These are phyloP conservation scores for Cerrena zonata DNA, from an alignment of 1,284 basidiomycete species.

Conservation along the genomic window DNA sequence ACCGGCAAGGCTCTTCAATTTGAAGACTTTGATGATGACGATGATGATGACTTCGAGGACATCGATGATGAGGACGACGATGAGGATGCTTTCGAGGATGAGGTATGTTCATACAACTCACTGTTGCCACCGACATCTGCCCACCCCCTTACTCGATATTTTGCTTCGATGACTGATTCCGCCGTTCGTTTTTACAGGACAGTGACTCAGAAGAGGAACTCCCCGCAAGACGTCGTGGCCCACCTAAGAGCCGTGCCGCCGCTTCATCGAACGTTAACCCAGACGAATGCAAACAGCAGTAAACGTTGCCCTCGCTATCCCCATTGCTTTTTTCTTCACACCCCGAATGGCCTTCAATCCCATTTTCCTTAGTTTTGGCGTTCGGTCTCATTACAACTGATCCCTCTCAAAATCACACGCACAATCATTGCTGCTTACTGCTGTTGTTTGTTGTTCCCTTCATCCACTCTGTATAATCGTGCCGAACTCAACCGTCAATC, in stretches of 20 bases:
- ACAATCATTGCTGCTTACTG: not conserved
- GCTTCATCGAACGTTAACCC: conserved; percentile 52
- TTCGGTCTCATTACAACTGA: not conserved
- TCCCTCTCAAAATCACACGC: not conserved
- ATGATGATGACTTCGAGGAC: conserved; percentile 62
- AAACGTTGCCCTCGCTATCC: conserved; percentile 6
- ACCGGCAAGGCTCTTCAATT: conserved; percentile 93
- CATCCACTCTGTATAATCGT: no score
- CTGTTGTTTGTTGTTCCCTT: no score
- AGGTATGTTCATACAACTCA: conserved; percentile 38
- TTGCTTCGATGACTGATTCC: conserved; percentile 8
- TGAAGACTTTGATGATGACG: conserved; percentile 73
- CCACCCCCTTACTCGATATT: not conserved
- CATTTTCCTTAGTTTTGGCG: not conserved
- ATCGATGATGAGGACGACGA: conserved; percentile 52
- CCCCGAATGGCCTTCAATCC: not conserved
- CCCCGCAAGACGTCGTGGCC: conserved; percentile 50
- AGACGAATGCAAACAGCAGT: conserved; percentile 86
- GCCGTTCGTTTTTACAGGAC: conserved; percentile 34
- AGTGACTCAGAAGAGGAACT: conserved; percentile 59
- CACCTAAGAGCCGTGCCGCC: conserved; percentile 47
- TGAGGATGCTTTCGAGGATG: conserved; percentile 48
- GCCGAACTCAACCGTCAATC: no score
- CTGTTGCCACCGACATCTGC: conserved; percentile 5
- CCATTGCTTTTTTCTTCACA: not conserved